Base-by-base conservation (phyloP, 164 flowering plant genomes). In the Malania oleifera region DNA sequence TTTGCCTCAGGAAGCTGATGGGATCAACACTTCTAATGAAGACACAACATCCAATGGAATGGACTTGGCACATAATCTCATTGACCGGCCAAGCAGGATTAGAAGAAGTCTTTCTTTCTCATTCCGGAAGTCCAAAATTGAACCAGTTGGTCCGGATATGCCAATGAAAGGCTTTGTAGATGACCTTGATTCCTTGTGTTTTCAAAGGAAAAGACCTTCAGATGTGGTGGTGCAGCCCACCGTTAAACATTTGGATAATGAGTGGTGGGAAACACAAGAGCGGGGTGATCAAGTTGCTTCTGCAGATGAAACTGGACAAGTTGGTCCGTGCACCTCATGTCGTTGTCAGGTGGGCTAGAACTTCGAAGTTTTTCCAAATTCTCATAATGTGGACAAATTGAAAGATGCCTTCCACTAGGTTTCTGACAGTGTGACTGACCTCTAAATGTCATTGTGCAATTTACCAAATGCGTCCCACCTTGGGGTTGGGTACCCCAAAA, bases 231-330 rank as follows among this genome's bases (percentile, higher is more conserved):
- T 63, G 48, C 76, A 70, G 29, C 22, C 71, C 54, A 63, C 59
- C 40, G 40, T 34, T 24, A 72, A 67, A 65, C 35, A 59, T 56
- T 61, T 62, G 37, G 82, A 85, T 54, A 74, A 68, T 46, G 95
- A 91, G 61, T 95, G 99, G 99, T 91, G 97, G 97, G 97, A 91
- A 70, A 74, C 73, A 47, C 96, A 85, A 68, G 97, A 91, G 56
- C 73, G 95, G 43, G 85, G 88, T 39, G 64, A 70, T 74, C 86
- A 72, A 62, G 87, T 75, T 63, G 72, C 69, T 72, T 70, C 80
- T 62, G 56, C 71, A 1, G 84, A 81, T 70, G 96, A 85, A 73
- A 66, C 76, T 68, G 91, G 93, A 62, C 93, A 88, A 79, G 95
- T 88, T 66, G 97, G 99, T 64, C 97, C 97, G 22, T 71, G 95